These are phyloP conservation scores for Paramecium sonneborni DNA, from an alignment of 73 alveolate species.

Conservation along the genomic window DNA sequence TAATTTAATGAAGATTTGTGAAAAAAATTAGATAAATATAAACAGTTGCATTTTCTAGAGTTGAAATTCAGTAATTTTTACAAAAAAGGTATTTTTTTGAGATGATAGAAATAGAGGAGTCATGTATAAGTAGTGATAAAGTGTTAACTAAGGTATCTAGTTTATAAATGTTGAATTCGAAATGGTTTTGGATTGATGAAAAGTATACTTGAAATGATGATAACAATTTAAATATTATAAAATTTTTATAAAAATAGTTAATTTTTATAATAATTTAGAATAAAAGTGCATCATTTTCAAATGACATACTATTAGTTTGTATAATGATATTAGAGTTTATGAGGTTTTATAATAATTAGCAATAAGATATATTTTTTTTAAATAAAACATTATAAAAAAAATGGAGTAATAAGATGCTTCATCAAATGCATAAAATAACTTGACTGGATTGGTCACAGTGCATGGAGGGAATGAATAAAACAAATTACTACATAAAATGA, in stretches of 20 bases:
- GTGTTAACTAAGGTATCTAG: not conserved
- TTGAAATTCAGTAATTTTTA: not conserved
- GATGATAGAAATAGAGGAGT: not conserved
- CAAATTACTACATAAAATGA: not conserved
- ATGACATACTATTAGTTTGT: not conserved
- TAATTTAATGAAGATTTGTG: not conserved
- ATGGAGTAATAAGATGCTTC: not conserved
- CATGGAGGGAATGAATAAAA: not conserved
- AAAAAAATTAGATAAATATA: not conserved
- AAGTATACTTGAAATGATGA: not conserved
- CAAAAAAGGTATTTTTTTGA: not conserved
- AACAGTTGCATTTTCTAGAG: not conserved
- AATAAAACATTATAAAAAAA: constrained; percentile 19
- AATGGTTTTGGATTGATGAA: not conserved
- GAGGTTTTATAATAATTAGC: constrained; percentile 28
- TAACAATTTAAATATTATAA: not conserved
- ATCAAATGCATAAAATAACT: not conserved
- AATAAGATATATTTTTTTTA: not conserved
- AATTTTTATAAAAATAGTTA: not conserved
- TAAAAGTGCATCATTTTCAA: not conserved
- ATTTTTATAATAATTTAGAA: not conserved
- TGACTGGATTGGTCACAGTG: not conserved
- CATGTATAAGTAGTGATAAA: not conserved
- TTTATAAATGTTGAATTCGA: not conserved
- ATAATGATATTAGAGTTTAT: not conserved